Base-by-base conservation (phyloP, 352 stramenopile genomes). In the Sclerospora graminicola region DNA sequence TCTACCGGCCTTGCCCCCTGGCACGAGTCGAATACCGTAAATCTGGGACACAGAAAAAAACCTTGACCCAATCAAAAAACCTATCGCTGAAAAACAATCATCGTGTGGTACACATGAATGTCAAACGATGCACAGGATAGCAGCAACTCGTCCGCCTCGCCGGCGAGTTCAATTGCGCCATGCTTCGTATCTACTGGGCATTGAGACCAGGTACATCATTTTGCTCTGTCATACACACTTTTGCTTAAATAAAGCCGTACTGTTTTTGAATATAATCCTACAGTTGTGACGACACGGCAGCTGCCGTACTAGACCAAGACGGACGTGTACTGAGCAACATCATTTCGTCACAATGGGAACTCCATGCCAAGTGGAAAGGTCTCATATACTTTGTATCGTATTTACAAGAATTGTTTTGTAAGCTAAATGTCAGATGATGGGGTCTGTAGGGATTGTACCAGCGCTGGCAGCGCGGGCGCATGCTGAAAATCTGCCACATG, bases 241-340 rank as follows among this genome's bases (percentile, higher is more conserved):
- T n/a, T n/a, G 10, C 26, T 6, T 10, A 30, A 6, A 13, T 10
- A 20, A 13, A 16, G 8, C 26, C 41, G 15, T 7, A 44, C 32
- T 41, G 30, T 41, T 0, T 27, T 10, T 14, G 6, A 28, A 10
- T 10, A 28, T 1, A 11, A 11, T 35, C 10, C 10, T 18, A 18
- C 26, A 96, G 85, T 40, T 98, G 94, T 58, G 92, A 98, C 61
- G 94, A 98, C 61, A 98, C 92, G 29, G 81, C 64, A 7, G 89
- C 82, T 1, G 92, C 90, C 5, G 70, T 98, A 24, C 64, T 98
- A 14, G 69, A 91, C 36, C 78, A 71, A 24, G 77, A 96, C 52
- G 93, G 94, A 13, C 65, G 66, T 10, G 95, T 98, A 35, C 61
- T 98, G 1, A 94, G 88, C 51, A 94, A 88, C 68, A 80, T 95